Base-by-base conservation (phyloP, 768 basidiomycete species). In the Boletus speciosus region DNA sequence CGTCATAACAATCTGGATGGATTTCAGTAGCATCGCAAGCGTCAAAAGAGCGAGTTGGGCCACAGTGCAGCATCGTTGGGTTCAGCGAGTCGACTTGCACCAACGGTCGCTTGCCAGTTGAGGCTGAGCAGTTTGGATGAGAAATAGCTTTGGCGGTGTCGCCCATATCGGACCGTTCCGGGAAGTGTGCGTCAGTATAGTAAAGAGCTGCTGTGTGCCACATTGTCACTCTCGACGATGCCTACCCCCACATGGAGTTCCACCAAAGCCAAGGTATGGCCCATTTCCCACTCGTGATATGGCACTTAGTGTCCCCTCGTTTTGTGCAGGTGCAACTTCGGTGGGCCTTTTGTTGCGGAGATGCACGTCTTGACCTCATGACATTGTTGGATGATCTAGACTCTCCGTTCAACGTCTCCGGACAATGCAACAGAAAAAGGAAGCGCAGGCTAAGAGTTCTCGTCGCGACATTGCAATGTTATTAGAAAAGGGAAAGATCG, bases 341-440 rank as follows among this genome's bases (percentile, higher is more conserved):
- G 78, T 79, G 66, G 53, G 64, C 27, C 42, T 21, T 40, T 19
- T 23, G 50, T 49, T 49, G 54, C 40, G 25, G 42, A 45, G 39
- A 41, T 32, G 40, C 31, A 14, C 47, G 34, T 39, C 36, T n/a
- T 14, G 21, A 46, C 14, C 21, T 37, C 34, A 37, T 43, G 51
- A 56, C 51, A 31, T 46, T 37, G 27, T 32, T 55, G 47, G n/a
- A 47, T 55, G 55, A 38, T 23, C 59, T 56, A 93, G 90, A 54
- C 78, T 95, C 34, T 89, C 90, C 1, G 88, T 93, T 21, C 91
- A 95, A 69, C 83, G 90, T 16, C 76, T 93, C 55, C 81, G 90
- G 52, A 94, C 86, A 19, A 74, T 93, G 10, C 89, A 94, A 61
- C 90, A 94, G 74, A 98, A 98, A 82, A 94, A 89, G 72, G 84